Evolutionary conservation across 805 yeast genomes (phyloP).

Genomic region (Saccharomycopsis vini): DNA sequence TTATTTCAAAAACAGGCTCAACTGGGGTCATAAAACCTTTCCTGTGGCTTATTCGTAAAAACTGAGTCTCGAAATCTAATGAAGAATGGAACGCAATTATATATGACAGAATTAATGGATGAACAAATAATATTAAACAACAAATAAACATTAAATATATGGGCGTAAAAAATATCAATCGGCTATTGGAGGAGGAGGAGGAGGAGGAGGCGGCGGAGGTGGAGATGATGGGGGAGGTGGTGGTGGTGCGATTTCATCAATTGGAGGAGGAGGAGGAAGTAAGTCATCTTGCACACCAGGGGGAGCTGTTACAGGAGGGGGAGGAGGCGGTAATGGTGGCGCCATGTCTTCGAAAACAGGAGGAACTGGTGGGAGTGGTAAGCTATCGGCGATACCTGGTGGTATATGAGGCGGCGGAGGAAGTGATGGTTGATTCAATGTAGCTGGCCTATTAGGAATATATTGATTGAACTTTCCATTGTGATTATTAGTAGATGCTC

Average conservation of each 20-base stretch:
- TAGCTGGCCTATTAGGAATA: neutral
- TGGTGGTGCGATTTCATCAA: slow-evolving; percentile 19
- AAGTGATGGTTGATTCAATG: slow-evolving; percentile 3
- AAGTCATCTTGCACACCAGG: slow-evolving; percentile 22
- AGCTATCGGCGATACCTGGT: slow-evolving; percentile 11
- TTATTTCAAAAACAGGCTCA: too few species aligned
- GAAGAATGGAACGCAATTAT: too few species aligned
- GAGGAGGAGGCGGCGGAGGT: slow-evolving; percentile 22
- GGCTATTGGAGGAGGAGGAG: too few species aligned
- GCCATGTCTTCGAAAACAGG: slow-evolving; percentile 18
- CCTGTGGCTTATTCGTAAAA: too few species aligned
- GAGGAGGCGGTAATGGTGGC: slow-evolving; percentile 22
- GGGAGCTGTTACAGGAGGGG: slow-evolving; percentile 27
- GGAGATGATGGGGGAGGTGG: slow-evolving; percentile 18
- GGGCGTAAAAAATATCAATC: too few species aligned
- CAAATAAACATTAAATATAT: too few species aligned
- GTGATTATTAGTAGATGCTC: neutral
- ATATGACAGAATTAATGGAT: too few species aligned
- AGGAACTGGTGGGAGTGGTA: slow-evolving; percentile 22
- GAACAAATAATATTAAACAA: too few species aligned
- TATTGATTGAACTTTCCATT: neutral
- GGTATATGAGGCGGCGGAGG: slow-evolving; percentile 13
- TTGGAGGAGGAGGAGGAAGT: slow-evolving; percentile 21
- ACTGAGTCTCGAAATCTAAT: too few species aligned
- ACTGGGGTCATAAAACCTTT: too few species aligned